Evolutionary conservation across 2,329 filamentous ascomycete species (phyloP).

Genomic region (Aureobasidium melanogenum): DNA sequence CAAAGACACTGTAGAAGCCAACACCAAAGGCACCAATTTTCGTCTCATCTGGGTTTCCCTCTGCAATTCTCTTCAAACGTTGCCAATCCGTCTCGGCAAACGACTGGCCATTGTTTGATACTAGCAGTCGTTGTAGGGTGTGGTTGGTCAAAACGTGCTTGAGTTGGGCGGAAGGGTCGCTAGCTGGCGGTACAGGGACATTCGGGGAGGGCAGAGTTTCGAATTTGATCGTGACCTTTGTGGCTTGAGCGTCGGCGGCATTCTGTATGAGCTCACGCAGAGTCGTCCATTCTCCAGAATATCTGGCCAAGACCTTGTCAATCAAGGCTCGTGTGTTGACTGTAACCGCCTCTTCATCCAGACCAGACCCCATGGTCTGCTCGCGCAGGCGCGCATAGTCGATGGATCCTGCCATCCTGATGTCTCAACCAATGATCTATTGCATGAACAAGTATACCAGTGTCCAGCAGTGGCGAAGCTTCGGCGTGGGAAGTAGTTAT

Average conservation of each 20-base stretch:
- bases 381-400: constrained; percentile 66
- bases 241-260: constrained; percentile 91
- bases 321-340: constrained; percentile 95
- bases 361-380: constrained; percentile 74
- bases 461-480: constrained; percentile 1
- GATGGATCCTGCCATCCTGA: constrained; percentile 26
- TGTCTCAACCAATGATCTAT: not conserved
- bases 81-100: constrained; percentile 91
- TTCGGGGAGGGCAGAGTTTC: constrained; percentile 79
- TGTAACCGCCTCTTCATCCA: constrained; percentile 93
- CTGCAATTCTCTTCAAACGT: constrained; percentile 90
- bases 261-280: constrained; percentile 95
- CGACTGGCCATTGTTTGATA: constrained; percentile 82
- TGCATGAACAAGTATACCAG: not conserved
- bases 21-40: constrained; percentile 99
- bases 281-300: constrained; percentile 86
- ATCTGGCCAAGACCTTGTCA: constrained; percentile 92
- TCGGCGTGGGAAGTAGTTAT: not conserved
- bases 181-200: constrained; percentile 58
- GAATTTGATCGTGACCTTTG: constrained; percentile 81
- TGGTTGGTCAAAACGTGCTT: constrained; percentile 80
- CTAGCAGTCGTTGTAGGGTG: constrained; percentile 76
- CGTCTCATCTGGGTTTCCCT: constrained; percentile 96
- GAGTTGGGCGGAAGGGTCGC: constrained; percentile 60
- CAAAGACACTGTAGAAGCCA: constrained; percentile 97